Evolutionary conservation across 106 monocot species (phyloP), one percentile per base, ranked within the genome.

Genomic region (Dendrobium catenatum): DNA sequence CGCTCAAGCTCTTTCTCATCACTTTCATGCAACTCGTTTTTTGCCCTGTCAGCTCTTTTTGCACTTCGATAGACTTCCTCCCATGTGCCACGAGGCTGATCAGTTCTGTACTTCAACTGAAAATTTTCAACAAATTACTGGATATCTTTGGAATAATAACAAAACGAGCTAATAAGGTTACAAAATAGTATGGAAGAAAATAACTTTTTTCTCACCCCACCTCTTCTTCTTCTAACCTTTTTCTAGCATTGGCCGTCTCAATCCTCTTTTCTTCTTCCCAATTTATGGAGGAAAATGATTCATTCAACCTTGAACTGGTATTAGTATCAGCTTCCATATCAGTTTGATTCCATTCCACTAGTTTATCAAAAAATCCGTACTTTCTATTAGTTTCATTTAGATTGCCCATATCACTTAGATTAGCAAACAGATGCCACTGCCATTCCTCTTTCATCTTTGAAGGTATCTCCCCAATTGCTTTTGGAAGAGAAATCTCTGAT

Each of bases 1-100:
- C 98, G 83, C 85, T 99, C 98, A 84, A 99, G 95, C 82, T 99
- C 98, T 83, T 84, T 88, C 31, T 95, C 95, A 84, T 95, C 93
- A 83, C 95, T 88, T 82, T 95, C 95, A 85, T 95, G 93, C 75
- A 91, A 75, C 75, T 95, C 98, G 82, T 90, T 91, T 82, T 87
- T 99, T 64, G 84, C 81, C 74, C 98, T 85, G 40, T 99, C 98
- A 51, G 91, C 91, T 81, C 68, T 91, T 87, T 90, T 99, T 61
- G 80, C 91, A 84, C 84, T 99, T 73, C 91, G 88, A 76, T 93
- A 99, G 40, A 99, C 95, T 76, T 99, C 98, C 86, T 99, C 98
- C 98, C 98, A 99, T 76, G 90, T 90, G 83, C 93, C 95, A 89
- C 90, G 91, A 70, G 86, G 80, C 68, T 90, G 95, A 26, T 91